Conservation (phyloP, 257 asterid species). For the Nicotiana attenuata region DNA sequence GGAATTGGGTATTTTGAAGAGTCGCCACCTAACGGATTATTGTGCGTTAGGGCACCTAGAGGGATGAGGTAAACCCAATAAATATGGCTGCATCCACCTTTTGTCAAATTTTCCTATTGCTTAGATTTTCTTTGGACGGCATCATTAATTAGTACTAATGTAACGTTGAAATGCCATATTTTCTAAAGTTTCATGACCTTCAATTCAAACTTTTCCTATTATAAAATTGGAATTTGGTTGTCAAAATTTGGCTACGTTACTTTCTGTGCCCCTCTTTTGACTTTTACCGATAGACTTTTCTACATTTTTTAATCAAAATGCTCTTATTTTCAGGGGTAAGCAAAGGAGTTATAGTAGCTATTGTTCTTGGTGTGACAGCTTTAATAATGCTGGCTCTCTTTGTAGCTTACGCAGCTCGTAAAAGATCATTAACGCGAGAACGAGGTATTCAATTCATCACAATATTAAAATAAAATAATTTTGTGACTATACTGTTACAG, state of each 20-base stretch:
- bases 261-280: not conserved
- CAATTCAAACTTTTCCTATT: not conserved
- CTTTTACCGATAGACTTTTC: not conserved
- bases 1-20: too few species aligned
- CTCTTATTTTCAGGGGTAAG: constrained; percentile 30
- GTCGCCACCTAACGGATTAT: too few species aligned
- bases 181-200: not conserved
- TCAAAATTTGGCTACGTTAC: not conserved
- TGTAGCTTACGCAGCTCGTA: constrained; percentile 36
- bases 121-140: not conserved
- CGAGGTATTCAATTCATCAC: constrained; percentile 41
- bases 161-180: not conserved
- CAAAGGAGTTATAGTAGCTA: constrained; percentile 47
- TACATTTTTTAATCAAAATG: not conserved
- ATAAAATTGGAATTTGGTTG: not conserved
- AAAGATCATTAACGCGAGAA: constrained; percentile 38
- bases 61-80: not conserved
- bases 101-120: not conserved
- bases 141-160: not conserved
- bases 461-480: not conserved
- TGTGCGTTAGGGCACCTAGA: too few species aligned
- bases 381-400: constrained; percentile 59
- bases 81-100: not conserved
- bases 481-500: not conserved
- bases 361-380: constrained; percentile 46